Percentiles rank a stretch among this genome's conserved stretches.
Evolutionary conservation across 192 early-diverging fungal species (phyloP).

Genomic region (Glomus cerebriforme): DNA sequence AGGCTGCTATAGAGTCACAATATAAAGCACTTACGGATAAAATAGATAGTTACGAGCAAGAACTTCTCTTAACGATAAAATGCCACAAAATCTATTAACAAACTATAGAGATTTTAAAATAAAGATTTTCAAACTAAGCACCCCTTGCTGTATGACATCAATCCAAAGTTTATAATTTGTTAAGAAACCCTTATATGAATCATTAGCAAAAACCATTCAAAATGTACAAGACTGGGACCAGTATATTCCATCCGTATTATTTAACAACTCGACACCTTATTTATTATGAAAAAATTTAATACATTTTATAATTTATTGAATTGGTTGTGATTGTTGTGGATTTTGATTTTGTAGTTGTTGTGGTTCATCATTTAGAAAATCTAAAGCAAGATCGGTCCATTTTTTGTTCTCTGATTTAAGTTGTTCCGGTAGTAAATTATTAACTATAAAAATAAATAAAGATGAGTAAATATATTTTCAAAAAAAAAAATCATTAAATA

Average conservation of each 20-base stretch:
- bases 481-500: neutral
- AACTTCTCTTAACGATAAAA: neutral
- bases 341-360: slow-evolving; percentile 4
- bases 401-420: neutral
- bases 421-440: neutral
- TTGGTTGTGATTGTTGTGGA: neutral
- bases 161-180: neutral
- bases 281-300: too few relatives aligned
- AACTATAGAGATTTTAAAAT: too few relatives aligned
- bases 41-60: slow-evolving; percentile 17
- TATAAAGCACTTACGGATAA: slow-evolving; percentile 5
- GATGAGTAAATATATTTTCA: too few relatives aligned
- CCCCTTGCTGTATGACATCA: neutral
- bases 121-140: neutral
- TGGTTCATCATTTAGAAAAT: neutral
- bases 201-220: too few relatives aligned
- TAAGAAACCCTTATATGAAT: too few relatives aligned
- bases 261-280: too few relatives aligned
- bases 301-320: neutral
- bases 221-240: too few relatives aligned
- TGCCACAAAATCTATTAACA: neutral
- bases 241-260: too few relatives aligned
- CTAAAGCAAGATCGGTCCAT: neutral
- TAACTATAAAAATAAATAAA: neutral
- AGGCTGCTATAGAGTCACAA: neutral